Evolutionary conservation across 495 filamentous ascomycete species (phyloP).

Genomic region (Cairneyella variabilis): DNA sequence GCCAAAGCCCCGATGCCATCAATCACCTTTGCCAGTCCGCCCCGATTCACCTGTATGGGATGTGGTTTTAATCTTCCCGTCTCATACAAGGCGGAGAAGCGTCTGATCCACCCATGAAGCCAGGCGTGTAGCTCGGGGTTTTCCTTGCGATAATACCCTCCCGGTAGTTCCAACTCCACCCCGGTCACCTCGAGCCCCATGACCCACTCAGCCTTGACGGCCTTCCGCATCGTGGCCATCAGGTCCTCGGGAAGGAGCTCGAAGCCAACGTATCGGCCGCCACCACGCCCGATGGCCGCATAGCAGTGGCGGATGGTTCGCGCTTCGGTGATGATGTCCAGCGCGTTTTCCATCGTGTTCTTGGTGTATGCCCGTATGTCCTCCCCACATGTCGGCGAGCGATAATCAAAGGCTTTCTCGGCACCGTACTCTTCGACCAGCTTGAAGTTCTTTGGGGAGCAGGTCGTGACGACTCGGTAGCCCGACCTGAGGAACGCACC

Average conservation of each 20-base stretch:
- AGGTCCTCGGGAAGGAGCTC: slow-evolving; percentile 32
- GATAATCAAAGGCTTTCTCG: slow-evolving; percentile 52
- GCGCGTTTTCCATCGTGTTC: slow-evolving; percentile 27
- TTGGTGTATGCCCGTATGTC: slow-evolving; percentile 33
- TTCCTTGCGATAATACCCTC: background rate
- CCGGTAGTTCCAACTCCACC: slow-evolving; percentile 18
- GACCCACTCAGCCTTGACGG: slow-evolving; percentile 28
- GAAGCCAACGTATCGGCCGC: slow-evolving; percentile 38
- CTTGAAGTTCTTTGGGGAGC: slow-evolving; percentile 49
- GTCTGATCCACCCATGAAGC: background rate
- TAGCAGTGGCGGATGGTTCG: slow-evolving; percentile 38
- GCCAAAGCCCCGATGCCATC: slow-evolving; percentile 14
- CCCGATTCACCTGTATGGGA: slow-evolving; percentile 19
- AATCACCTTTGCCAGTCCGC: slow-evolving; percentile 17
- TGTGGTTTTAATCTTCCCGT: slow-evolving; percentile 18
- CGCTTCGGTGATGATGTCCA: slow-evolving; percentile 33
- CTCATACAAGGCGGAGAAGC: slow-evolving; percentile 1
- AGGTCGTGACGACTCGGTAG: slow-evolving; percentile 51
- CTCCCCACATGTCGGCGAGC: slow-evolving; percentile 23
- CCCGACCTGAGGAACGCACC: slow-evolving; percentile 37
- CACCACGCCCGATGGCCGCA: slow-evolving; percentile 35
- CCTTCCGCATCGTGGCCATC: background rate
- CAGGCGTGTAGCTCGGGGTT: background rate
- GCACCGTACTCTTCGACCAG: slow-evolving; percentile 51
- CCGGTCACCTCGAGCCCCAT: slow-evolving; percentile 32